Evolutionary conservation across 495 filamentous ascomycete species (phyloP).

Genomic region (Neurospora sp.): DNA sequence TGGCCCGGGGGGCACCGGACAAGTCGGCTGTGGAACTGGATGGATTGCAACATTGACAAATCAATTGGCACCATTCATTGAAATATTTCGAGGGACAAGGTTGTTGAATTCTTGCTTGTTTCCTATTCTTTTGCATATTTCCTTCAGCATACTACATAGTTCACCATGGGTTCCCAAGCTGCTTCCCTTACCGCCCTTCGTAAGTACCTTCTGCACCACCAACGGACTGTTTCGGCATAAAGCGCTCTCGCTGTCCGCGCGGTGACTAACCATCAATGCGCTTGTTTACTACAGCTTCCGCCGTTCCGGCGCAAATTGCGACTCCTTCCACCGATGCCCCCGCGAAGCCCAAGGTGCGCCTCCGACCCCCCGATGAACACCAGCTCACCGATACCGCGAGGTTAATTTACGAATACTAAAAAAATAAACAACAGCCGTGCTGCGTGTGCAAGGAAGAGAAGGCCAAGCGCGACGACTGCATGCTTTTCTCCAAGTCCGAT

Average conservation of each 20-base stretch:
- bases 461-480: constrained; percentile 86
- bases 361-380: not conserved
- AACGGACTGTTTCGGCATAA: not conserved
- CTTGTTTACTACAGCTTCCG: constrained; percentile 14
- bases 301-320: constrained; percentile 14
- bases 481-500: constrained; percentile 81
- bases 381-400: not conserved
- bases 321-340: constrained; percentile 16
- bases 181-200: constrained; percentile 5
- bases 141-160: not conserved
- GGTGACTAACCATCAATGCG: not conserved
- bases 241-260: not conserved
- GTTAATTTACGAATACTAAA: not conserved
- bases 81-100: not conserved
- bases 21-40: not conserved
- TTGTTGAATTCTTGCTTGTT: not conserved
- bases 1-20: not conserved
- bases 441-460: constrained; percentile 98
- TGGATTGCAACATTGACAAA: not conserved
- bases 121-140: not conserved
- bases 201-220: not conserved
- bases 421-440: constrained; percentile 56
- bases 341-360: constrained; percentile 37
- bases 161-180: constrained; percentile 24
- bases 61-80: not conserved